Percentiles rank a stretch among this genome's conserved stretches.
These are phyloP conservation scores for Passiflora organensis DNA, from an alignment of 345 rosid genomes.

Conservation along the genomic window DNA sequence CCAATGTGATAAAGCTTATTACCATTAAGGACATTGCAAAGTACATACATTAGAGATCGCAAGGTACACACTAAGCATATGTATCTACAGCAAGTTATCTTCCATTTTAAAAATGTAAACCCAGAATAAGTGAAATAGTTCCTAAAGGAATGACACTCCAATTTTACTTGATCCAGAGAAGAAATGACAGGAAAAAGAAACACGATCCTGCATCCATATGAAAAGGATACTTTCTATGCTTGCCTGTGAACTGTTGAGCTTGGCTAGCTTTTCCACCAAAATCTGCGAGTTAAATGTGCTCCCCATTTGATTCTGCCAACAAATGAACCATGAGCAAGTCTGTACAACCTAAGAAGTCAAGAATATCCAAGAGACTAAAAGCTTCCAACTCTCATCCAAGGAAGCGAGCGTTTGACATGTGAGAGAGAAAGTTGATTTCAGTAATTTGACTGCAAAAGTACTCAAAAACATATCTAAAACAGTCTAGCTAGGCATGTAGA, in stretches of 20 bases:
- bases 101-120: neutral
- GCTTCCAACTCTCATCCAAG: too few species aligned
- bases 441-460: too few species aligned
- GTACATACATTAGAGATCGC: neutral
- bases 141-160: neutral
- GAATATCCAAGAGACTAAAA: too few species aligned
- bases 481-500: too few species aligned
- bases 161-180: neutral
- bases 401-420: too few species aligned
- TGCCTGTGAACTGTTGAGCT: slow-evolving; percentile 86
- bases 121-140: neutral
- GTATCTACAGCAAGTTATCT: neutral
- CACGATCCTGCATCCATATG: slow-evolving; percentile 6
- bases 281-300: slow-evolving; percentile 89
- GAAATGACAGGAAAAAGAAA: slow-evolving; percentile 2
- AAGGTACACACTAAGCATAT: neutral
- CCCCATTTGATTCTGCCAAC: slow-evolving; percentile 50
- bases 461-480: too few species aligned
- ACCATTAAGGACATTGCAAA: slow-evolving; percentile 36
- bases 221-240: slow-evolving; percentile 99
- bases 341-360: slow-evolving; percentile 18
- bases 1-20: slow-evolving; percentile 90
- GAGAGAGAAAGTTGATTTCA: too few species aligned
- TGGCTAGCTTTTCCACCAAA: slow-evolving; percentile 80
- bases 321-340: slow-evolving; percentile 6